A percentile compares a stretch with the other conserved stretches of the same genome.
These are phyloP conservation scores for Papiliotrema fonsecae DNA, from an alignment of 1,284 basidiomycete genomes.

Conservation along the genomic window DNA sequence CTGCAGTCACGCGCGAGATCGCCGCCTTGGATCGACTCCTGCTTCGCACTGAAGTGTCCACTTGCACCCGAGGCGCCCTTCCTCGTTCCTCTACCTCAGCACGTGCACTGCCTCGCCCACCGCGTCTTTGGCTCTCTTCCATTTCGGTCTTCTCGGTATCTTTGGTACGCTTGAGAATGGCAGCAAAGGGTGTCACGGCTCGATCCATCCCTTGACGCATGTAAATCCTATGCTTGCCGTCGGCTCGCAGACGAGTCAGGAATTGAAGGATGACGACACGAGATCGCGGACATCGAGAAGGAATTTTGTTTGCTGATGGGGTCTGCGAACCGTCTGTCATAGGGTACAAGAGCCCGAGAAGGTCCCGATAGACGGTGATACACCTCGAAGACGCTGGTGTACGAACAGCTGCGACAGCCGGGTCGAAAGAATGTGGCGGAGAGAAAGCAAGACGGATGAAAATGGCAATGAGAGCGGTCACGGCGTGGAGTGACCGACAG, in stretches of 20 bases:
- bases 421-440: slow-evolving; percentile 38
- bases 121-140: slow-evolving; percentile 22
- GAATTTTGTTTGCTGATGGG: slow-evolving; percentile 26
- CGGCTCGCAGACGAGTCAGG: slow-evolving; percentile 81
- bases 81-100: slow-evolving; percentile 31
- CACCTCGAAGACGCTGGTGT: slow-evolving; percentile 49
- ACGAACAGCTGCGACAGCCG: slow-evolving; percentile 29
- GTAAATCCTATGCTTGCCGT: slow-evolving; percentile 84
- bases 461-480: slow-evolving; percentile 49
- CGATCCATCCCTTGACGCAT: slow-evolving; percentile 54
- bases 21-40: slow-evolving; percentile 63
- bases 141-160: slow-evolving; percentile 32
- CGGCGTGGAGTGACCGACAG: slow-evolving; percentile 45
- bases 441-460: slow-evolving; percentile 51
- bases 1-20: slow-evolving; percentile 18
- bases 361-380: slow-evolving; percentile 50
- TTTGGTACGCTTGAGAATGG: slow-evolving; percentile 42
- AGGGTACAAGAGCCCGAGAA: slow-evolving; percentile 48
- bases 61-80: slow-evolving; percentile 13
- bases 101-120: slow-evolving; percentile 5
- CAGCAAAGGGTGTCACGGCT: slow-evolving; percentile 41
- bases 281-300: slow-evolving; percentile 56
- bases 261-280: slow-evolving; percentile 77
- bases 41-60: slow-evolving; percentile 47
- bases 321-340: slow-evolving; percentile 22